Evolutionary conservation across 2,329 filamentous ascomycete species (phyloP), one percentile per base, ranked within the genome.

Genomic region (Pseudocercospora fuligena): DNA sequence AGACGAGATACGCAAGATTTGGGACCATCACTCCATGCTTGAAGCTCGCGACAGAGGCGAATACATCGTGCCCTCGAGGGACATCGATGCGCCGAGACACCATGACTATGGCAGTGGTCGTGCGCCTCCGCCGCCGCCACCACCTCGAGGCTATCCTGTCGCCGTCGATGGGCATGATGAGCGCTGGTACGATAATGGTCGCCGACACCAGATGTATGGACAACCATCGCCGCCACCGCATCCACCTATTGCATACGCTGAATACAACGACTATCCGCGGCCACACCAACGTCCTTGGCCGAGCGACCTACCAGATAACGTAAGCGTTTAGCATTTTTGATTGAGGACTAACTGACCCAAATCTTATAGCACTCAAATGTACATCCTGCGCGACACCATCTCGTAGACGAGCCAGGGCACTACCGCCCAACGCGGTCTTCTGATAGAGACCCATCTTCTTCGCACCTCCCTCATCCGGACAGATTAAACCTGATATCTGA

Each of bases 1-100:
- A 36, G 61, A 61, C 11, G 66, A 67, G 29, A 40, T 71, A 14
- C 59, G 56, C 19, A 23, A 49, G 14, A 33, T 73, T 57, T 73
- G 73, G 72, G 68, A 71, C 33, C 49, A 63, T 25, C 61, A 67
- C 25, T 51, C 58, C 14, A 27, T 19, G 31, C 23, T 51, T 12
- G 66, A 63, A 23, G 31, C 56, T 19, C 56, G 36, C 19, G 33
- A 23, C 2, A 40, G 56, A 14, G 49, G 23, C 16, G 19, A 31
- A 25, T 23, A 3, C 21, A 43, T 62, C 14, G 16, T 56, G 14
- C 63, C 36, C 23, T 54, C 33, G 56, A 23, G 56, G 11, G 56
- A 43, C 11, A 61, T 21, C 51, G 29, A 54, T 54, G 33, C n/a
- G 64, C 19, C 46, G 31, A 36, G 14, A 5, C 40, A 21, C 25